Conservation (phyloP, 2,329 filamentous ascomycete species). For the Paecilomyces sp. region DNA sequence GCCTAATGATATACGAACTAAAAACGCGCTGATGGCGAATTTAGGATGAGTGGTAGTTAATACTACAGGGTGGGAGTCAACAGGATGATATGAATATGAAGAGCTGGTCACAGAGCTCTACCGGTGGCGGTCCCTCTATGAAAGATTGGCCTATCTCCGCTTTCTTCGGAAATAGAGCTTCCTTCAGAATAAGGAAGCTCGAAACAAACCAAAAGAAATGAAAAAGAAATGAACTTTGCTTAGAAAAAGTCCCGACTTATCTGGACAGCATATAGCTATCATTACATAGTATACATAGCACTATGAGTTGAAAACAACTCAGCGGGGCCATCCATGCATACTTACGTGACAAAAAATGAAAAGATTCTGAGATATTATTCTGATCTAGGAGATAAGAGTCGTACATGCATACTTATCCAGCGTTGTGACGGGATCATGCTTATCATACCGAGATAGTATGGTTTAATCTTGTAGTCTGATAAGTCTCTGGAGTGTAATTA, state of each 20-base stretch:
- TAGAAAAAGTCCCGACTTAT: too few relatives aligned
- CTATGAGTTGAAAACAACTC: neutral
- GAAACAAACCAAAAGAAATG: too few relatives aligned
- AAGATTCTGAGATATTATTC: neutral
- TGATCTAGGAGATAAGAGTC: too few relatives aligned
- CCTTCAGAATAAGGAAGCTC: too few relatives aligned
- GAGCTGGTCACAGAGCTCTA: neutral
- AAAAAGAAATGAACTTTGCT: too few relatives aligned
- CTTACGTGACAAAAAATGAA: neutral
- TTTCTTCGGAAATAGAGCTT: too few relatives aligned
- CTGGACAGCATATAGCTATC: neutral
- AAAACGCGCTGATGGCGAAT: slow-evolving; percentile 16
- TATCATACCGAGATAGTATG: too few relatives aligned
- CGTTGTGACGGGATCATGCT: too few relatives aligned
- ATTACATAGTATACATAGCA: neutral
- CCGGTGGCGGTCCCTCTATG: neutral
- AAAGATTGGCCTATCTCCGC: too few relatives aligned
- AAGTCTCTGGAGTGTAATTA: too few relatives aligned
- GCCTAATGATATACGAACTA: slow-evolving; percentile 10
- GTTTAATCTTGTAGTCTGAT: too few relatives aligned
- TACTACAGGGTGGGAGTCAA: neutral
- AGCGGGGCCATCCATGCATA: neutral
- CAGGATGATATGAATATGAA: neutral
- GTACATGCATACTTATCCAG: too few relatives aligned
- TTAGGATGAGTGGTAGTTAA: slow-evolving; percentile 1